A percentile compares a stretch with the other conserved stretches of the same genome.
Evolutionary conservation across 164 flowering plant genomes (phyloP).

Genomic region (Stephania japonica): DNA sequence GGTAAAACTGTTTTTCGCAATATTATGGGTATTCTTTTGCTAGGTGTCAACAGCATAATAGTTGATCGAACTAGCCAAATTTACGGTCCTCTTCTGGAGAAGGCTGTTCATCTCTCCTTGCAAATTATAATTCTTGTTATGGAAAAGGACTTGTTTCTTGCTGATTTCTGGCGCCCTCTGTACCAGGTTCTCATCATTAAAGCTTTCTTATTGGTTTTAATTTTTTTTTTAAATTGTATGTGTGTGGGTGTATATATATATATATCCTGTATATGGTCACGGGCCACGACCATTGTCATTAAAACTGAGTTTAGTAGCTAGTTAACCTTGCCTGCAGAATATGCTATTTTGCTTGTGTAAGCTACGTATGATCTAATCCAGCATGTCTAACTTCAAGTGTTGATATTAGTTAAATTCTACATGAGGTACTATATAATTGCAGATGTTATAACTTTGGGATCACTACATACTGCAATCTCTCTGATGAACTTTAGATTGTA

Average conservation of each 20-base stretch:
- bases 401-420: neutral
- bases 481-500: neutral
- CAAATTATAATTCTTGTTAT: constrained; percentile 78
- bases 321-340: too few relatives aligned
- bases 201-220: neutral
- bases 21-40: constrained; percentile 75
- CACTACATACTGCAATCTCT: neutral
- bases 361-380: too few relatives aligned
- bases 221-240: neutral
- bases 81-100: constrained; percentile 82
- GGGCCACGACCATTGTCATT: neutral
- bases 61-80: constrained; percentile 64
- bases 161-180: constrained; percentile 94
- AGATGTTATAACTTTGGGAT: neutral
- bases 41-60: constrained; percentile 67
- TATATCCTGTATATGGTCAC: neutral
- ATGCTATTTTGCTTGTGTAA: too few relatives aligned
- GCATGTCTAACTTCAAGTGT: neutral
- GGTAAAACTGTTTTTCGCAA: constrained; percentile 81
- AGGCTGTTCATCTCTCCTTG: constrained; percentile 77
- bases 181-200: constrained; percentile 53
- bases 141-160: constrained; percentile 69
- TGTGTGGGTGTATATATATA: neutral
- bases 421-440: neutral
- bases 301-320: neutral